A percentile compares a stretch with the other conserved stretches of the same genome.
Evolutionary conservation across 139 green algal species (phyloP).

Genomic region (Chlamydomonas schloesseri): DNA sequence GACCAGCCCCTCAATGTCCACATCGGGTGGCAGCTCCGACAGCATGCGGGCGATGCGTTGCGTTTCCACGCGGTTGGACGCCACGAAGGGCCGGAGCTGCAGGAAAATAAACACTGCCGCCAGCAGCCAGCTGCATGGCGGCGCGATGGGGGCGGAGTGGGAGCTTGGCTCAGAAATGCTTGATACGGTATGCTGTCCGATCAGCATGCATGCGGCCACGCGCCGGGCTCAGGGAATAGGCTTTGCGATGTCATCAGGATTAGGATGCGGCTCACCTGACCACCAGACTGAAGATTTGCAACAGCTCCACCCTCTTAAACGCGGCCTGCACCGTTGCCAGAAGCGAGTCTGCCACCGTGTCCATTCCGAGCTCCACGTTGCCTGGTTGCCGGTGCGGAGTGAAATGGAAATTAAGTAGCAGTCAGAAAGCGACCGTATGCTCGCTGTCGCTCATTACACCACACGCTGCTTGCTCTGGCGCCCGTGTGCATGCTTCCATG

Average conservation of each 20-base stretch:
- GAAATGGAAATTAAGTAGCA: too few species aligned
- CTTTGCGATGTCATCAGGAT: too few species aligned
- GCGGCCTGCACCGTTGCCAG: background rate
- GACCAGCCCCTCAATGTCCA: constrained; percentile 39
- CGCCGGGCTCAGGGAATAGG: too few species aligned
- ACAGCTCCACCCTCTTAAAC: background rate
- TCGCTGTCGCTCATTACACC: too few species aligned
- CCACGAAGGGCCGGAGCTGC: constrained; percentile 34
- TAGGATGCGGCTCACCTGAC: background rate
- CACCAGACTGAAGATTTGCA: constrained; percentile 35
- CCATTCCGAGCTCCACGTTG: constrained; percentile 12
- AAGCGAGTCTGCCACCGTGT: background rate
- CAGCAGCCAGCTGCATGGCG: constrained; percentile 4
- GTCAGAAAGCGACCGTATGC: too few species aligned
- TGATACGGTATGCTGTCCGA: too few species aligned
- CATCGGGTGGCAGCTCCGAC: constrained; percentile 26
- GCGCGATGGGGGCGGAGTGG: too few species aligned
- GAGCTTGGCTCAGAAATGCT: too few species aligned
- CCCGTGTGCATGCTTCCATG: too few species aligned
- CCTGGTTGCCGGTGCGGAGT: background rate
- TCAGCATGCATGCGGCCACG: too few species aligned
- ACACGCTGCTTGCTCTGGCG: too few species aligned
- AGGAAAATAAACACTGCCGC: constrained; percentile 28
- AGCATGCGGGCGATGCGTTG: constrained; percentile 34
- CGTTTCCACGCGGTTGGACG: constrained; percentile 1